Conservation (phyloP, 2,329 filamentous ascomycete species). For the Didymella pinodella region DNA sequence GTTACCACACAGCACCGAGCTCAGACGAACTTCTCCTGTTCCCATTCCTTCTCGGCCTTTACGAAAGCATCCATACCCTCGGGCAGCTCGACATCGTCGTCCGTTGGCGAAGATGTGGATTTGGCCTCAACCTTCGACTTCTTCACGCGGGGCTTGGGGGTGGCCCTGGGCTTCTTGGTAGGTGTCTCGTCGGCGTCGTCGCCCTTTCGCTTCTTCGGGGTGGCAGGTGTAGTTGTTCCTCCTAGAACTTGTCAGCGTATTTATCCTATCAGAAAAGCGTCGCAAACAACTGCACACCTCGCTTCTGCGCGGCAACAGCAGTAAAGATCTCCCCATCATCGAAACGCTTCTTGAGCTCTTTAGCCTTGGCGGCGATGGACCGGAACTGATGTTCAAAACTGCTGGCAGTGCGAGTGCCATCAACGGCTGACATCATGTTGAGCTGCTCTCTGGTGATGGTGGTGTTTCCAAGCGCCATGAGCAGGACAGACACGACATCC, state of each 20-base stretch:
- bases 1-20: neutral
- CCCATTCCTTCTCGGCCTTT: conserved; percentile 15
- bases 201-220: conserved; percentile 33
- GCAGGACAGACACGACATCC: conserved; percentile 36
- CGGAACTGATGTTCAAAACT: conserved; percentile 42
- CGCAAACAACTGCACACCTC: conserved; percentile 22
- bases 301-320: conserved; percentile 35
- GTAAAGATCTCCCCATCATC: conserved; percentile 37
- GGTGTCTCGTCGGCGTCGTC: conserved; percentile 22
- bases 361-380: conserved; percentile 32
- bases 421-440: conserved; percentile 41
- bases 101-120: neutral
- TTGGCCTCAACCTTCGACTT: conserved; percentile 15
- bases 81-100: conserved; percentile 18
- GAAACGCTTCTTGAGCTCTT: conserved; percentile 39
- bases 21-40: conserved; percentile 4
- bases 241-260: conserved; percentile 19
- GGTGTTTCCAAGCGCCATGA: conserved; percentile 33
- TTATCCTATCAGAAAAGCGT: neutral
- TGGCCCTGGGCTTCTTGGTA: conserved; percentile 32
- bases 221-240: conserved; percentile 21
- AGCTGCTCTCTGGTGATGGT: conserved; percentile 32
- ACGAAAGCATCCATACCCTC: conserved; percentile 25
- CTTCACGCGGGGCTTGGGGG: conserved; percentile 26
- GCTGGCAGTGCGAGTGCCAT: conserved; percentile 34